Evolutionary conservation across 345 rosid species (phyloP), one percentile per base, ranked within the genome.

Genomic region (Eucalyptus rudis): DNA sequence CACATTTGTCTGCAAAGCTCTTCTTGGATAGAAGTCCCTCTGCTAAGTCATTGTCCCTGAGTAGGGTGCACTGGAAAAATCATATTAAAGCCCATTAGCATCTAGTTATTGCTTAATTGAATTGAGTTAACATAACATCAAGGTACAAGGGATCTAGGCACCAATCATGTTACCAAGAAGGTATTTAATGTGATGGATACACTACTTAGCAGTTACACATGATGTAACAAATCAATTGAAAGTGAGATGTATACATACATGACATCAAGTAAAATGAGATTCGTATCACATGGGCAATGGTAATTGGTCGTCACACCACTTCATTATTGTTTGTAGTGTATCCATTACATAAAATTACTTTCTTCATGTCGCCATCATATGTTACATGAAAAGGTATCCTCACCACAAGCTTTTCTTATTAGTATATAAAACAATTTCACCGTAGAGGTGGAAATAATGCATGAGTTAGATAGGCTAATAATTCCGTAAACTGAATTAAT

Each of bases 41-140:
- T 43, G 91, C 92, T 91, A 90, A 90, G 88, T 93, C 90, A 93
- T 90, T 95, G 91, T 94, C 91, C 99, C 96, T 97, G 98, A 96
- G 95, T 94, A 95, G 95, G 96, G 96, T 93, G 94, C 96, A 95
- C 96, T 94, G 95, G 91, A 89, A 97, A 95, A 93, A 92, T 97
- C 97, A 96, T 92, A 94, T 93, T 95, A 94, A 95, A 93, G 97
- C 91, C 94, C 95, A 96, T 94, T 95, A 96, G 96, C 94, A 92
- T 68, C 45, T 43, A 86, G 89, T 83, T 66, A 90, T 31, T 76
- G 84, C 29, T 36, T 24, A 33, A 25, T n/a, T 83, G 45, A 40
- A 43, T 19, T n/a, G 56, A 40, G 54, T n/a, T 29, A n/a, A 49
- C 29, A 17, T 31, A 86, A 56, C 33, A 49, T 59, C 7, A 66